Base-by-base conservation (phyloP, 2,329 filamentous ascomycete species). In the Penicillium sp. region DNA sequence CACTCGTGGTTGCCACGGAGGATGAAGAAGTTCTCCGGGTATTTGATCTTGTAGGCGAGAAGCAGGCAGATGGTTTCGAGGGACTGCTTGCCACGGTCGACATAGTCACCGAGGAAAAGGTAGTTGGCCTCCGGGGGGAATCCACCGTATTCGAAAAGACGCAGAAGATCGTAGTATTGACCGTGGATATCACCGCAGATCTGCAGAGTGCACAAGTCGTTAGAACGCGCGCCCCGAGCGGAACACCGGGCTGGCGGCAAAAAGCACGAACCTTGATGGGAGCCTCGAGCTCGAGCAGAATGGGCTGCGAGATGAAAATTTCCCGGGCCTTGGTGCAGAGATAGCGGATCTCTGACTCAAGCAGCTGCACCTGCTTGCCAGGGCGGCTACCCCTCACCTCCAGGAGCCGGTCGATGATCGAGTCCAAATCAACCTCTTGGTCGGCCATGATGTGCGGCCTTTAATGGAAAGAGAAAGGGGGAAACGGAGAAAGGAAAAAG, bases 161-260 rank as follows among this genome's bases (percentile, higher is more conserved):
- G 90, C 63, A 99, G 83, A 57, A 99, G 84, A 75, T 99, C 94
- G 76, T 96, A 96, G 79, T 99, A 99, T 80, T 99, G 94, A 63
- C 94, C 94, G 76, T 97, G 94, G 65, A 99, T 97, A 78, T 97
- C 94, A 77, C 94, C 94, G 76, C 92, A 97, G 71, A 99, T 99
- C 94, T 99, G 30, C 27, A 4, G 10, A 28, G 38, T 45, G 31
- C 33, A 33, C 44, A 13, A 28, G 30, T 30, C 33, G 47, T 68
- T 51, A 67, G 60, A 45, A 44, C 39, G 30, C 27, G 30, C 27
- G 39, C 36, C 45, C 38, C 22, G 16, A 28, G 18, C 5, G 31
- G 28, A 42, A n/a, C 20, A 18, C n/a, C 35, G 46, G 30, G 44
- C 39, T 14, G 24, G 14, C 9, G 27, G 28, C 5, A 43, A 48